Conservation (phyloP, 2,329 filamentous ascomycete genomes). For the Stromatinia cepivora region DNA sequence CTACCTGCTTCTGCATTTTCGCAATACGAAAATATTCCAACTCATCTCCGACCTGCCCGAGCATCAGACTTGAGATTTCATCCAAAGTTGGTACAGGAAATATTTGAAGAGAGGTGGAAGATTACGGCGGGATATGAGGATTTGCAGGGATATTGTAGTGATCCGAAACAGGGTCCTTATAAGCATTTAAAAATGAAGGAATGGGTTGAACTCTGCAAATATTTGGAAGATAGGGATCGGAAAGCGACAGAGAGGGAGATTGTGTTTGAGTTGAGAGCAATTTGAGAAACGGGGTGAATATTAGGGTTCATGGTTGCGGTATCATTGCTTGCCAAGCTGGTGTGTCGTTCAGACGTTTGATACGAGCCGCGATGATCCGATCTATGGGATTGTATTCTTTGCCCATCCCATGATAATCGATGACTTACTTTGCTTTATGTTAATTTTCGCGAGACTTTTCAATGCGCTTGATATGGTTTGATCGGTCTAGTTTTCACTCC, state of each 20-base stretch:
- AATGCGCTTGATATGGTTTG: background rate
- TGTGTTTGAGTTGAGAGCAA: background rate
- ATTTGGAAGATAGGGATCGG: background rate
- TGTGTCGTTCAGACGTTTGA: background rate
- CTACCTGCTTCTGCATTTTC: background rate
- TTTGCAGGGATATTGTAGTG: background rate
- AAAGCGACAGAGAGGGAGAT: background rate
- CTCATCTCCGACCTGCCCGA: background rate
- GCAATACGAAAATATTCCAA: background rate
- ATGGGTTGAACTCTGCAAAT: background rate
- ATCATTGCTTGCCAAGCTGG: background rate
- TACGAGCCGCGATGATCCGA: background rate
- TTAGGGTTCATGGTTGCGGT: background rate
- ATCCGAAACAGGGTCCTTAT: constrained; percentile 4
- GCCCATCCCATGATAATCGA: background rate
- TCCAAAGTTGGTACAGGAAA: background rate
- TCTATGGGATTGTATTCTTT: background rate
- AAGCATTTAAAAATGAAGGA: background rate
- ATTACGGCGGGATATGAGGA: background rate
- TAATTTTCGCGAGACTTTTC: background rate
- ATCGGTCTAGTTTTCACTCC: background rate
- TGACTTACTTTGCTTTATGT: background rate
- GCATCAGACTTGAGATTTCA: background rate
- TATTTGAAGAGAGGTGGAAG: constrained; percentile 4
- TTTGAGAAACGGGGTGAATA: background rate